Percentiles rank a stretch among this genome's conserved stretches.
Conservation (phyloP, 148 eudicot species). For the Chenopodium formosanum region DNA sequence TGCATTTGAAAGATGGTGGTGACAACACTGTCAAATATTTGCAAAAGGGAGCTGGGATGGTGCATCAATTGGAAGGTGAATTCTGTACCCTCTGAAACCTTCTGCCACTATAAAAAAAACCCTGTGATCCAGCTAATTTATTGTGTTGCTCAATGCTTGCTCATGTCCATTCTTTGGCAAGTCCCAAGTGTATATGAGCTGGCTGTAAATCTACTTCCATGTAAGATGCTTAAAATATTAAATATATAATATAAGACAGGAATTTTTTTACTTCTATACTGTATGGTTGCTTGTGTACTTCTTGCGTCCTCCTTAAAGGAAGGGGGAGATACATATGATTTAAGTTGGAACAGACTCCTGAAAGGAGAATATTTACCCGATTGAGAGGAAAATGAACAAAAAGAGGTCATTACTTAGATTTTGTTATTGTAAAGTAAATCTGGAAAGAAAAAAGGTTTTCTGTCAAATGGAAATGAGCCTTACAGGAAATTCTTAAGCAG, state of each 20-base stretch:
- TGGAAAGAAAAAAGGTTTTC: neutral
- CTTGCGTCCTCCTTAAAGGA: neutral
- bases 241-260: neutral
- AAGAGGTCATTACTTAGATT: too few relatives aligned
- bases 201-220: neutral
- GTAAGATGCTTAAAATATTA: neutral
- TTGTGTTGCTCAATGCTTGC: neutral
- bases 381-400: neutral
- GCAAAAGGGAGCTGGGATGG: too few relatives aligned
- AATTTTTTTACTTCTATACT: neutral
- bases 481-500: conserved; percentile 17
- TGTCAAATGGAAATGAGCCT: neutral
- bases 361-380: too few relatives aligned
- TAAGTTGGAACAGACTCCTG: neutral
- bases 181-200: neutral
- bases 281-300: neutral
- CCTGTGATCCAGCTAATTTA: neutral
- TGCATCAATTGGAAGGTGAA: conserved; percentile 1
- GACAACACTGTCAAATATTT: conserved; percentile 9
- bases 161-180: neutral
- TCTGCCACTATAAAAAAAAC: too few relatives aligned
- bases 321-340: neutral
- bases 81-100: neutral
- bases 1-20: conserved; percentile 6
- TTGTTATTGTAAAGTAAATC: too few relatives aligned